Percentiles rank a stretch among this genome's conserved stretches.
These are phyloP conservation scores for Sporothrix variecibatus DNA, from an alignment of 2,329 filamentous ascomycete species.

Conservation along the genomic window DNA sequence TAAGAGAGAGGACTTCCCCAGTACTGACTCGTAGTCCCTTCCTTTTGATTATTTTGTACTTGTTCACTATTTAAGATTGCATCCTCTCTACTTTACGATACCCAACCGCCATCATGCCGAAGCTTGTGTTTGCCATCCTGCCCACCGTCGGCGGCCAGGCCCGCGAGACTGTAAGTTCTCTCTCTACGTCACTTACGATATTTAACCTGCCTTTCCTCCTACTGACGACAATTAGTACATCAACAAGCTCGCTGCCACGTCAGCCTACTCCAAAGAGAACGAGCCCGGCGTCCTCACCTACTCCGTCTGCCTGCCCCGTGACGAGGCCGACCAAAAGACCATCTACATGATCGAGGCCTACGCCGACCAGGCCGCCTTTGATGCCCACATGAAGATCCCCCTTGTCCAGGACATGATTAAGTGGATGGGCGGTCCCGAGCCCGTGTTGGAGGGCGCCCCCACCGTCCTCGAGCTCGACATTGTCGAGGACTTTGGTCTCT, in stretches of 20 bases:
- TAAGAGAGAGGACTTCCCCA: not conserved
- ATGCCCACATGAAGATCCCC: slow-evolving; percentile 34
- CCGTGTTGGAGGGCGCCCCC: slow-evolving; percentile 27
- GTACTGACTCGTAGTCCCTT: not conserved
- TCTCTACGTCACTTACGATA: not conserved
- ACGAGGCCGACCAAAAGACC: slow-evolving; percentile 33
- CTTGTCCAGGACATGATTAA: slow-evolving; percentile 31
- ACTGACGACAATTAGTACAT: slow-evolving; percentile 27
- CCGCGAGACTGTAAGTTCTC: slow-evolving; percentile 22
- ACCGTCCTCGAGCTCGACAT: slow-evolving; percentile 32
- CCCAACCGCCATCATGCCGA: slow-evolving; percentile 14
- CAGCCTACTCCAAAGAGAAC: slow-evolving; percentile 28
- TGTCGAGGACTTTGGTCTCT: slow-evolving; percentile 31
- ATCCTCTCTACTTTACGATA: not conserved
- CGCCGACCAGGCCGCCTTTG: slow-evolving; percentile 33
- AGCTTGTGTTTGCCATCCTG: slow-evolving; percentile 27
- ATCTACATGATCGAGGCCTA: slow-evolving; percentile 37
- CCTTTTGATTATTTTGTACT: not conserved
- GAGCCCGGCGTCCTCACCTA: slow-evolving; percentile 35
- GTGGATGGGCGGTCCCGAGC: slow-evolving; percentile 31
- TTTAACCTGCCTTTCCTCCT: not conserved
- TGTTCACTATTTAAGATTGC: not conserved
- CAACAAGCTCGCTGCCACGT: slow-evolving; percentile 26
- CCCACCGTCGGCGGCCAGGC: slow-evolving; percentile 25
- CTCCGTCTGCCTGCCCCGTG: slow-evolving; percentile 34